Evolutionary conservation across 441 rosid genomes (phyloP), one percentile per base, ranked within the genome.

Genomic region (Erodium texanum): DNA sequence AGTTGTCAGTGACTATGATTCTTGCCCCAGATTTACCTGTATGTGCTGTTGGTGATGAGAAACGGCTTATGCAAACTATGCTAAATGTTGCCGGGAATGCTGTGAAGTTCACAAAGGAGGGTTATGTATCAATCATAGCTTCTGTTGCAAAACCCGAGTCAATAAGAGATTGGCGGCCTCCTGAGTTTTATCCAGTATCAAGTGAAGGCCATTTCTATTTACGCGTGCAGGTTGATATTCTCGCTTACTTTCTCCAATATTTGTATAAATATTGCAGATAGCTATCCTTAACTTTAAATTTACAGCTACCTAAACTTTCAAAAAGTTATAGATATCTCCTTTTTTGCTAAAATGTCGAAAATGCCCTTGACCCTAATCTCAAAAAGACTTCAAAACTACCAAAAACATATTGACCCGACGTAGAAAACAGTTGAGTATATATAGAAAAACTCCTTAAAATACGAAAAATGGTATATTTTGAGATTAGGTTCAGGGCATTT

Each of bases 101-200:
- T 38, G 96, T 90, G 74, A 93, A 93, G 85, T 93, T 87, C 82
- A 89, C 98, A 19, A 90, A 82, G 80, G 94, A 86, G 72, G 98
- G 97, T 67, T 75, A 76, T 27, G 81, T 86, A 48, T 87, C 93
- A 22, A 66, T 90, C 29, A 70, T 80, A 50, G 97, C 82, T 67
- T 83, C 96, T 50, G 85, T 89, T 67, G 89, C 90, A 75, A 90
- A 86, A 74, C 88, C 94, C 1, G 98, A 90, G 65, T 82, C 86
- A 36, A 76, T 79, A 69, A 82, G 85, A 73, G 97, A 93, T 68
- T 77, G 93, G 82, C 83, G 73, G 48, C 81, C 85, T 29, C 89
- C 90, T 32, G 98, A 89, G 50, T 83, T 81, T 67, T 78, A 78
- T 71, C 96, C 89, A 0, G 80, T 73, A 9, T 64, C 79, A 29